These are phyloP conservation scores for Ophiosphaerella herpotricha DNA, from an alignment of 2,329 filamentous ascomycete genomes.

Conservation along the genomic window DNA sequence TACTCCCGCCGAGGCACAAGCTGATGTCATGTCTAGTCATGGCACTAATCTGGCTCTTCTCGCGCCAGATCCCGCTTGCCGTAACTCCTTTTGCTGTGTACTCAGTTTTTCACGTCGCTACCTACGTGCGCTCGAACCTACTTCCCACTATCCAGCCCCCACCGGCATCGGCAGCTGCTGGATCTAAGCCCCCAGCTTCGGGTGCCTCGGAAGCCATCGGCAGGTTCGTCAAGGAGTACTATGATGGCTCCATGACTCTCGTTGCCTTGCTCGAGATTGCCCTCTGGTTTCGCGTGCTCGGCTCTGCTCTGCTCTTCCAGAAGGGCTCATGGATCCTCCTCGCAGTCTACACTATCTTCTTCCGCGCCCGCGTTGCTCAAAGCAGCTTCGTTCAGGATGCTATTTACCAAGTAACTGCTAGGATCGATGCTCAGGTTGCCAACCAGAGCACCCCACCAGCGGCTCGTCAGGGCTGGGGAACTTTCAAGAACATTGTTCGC, in stretches of 20 bases:
- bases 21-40: slow-evolving; percentile 64
- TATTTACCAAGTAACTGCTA: slow-evolving; percentile 71
- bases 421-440: slow-evolving; percentile 79
- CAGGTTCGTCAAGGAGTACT: slow-evolving; percentile 96
- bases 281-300: slow-evolving; percentile 81
- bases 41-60: slow-evolving; percentile 93
- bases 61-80: slow-evolving; percentile 85
- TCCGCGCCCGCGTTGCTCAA: slow-evolving; percentile 87
- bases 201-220: slow-evolving; percentile 82
- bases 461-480: slow-evolving; percentile 79
- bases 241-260: slow-evolving; percentile 92
- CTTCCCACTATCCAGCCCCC: slow-evolving; percentile 83
- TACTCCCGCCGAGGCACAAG: slow-evolving; percentile 15
- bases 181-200: slow-evolving; percentile 61
- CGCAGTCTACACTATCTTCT: slow-evolving; percentile 84
- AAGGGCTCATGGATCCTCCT: slow-evolving; percentile 90
- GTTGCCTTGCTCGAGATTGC: slow-evolving; percentile 87
- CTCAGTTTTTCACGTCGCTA: slow-evolving; percentile 97
- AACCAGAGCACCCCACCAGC: slow-evolving; percentile 85
- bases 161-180: slow-evolving; percentile 53
- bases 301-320: slow-evolving; percentile 84
- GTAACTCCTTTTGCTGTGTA: slow-evolving; percentile 95
- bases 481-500: slow-evolving; percentile 71
- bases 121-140: slow-evolving; percentile 91
- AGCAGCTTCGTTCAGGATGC: slow-evolving; percentile 90